Evolutionary conservation across 2,329 filamentous ascomycete species (phyloP), one percentile per base, ranked within the genome.

Genomic region (Xylaria sp.): DNA sequence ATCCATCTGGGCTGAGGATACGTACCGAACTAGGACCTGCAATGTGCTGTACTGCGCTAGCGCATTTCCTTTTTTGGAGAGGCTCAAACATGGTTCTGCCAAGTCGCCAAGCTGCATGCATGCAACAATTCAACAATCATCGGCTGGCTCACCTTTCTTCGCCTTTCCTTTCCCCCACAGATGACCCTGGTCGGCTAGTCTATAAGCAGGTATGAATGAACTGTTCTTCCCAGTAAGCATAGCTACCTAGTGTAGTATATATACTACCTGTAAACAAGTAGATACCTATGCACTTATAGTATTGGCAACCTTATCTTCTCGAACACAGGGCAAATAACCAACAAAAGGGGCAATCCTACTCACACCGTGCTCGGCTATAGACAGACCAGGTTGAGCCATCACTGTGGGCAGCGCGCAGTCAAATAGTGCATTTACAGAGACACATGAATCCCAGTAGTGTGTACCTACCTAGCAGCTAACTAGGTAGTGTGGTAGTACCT

Each of bases 51-150:
- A 18, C 8, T 58, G 41, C 65, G 51, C 65, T 66, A 72, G 48
- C 52, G 57, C 20, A 32, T 58, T 70, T 65, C 65, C 69, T 66
- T 65, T 74, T 66, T 34, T 68, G 69, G 67, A 70, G 72, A 73
- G 72, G 72, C 72, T 74, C 69, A 74, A 70, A 55, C 51, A 51
- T 20, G 37, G 18, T 60, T 56, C 13, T 61, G 65, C 68, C 68
- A 71, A 69, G 64, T 9, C 23, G 66, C 63, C 25, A 66, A 66
- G 59, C 61, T 59, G 63, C 60, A 68, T 66, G 61, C 60, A 69
- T 67, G 58, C 55, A 67, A 62, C 13, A 70, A 66, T 62, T 62
- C 58, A 70, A 65, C 65, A 59, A 71, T 64, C 28, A 55, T 55
- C 28, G 25, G 18, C 52, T 55, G 28, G 28, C 52, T 55, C 15